These are phyloP conservation scores for Yarrowia hollandica DNA, from an alignment of 805 yeast species.

Conservation along the genomic window DNA sequence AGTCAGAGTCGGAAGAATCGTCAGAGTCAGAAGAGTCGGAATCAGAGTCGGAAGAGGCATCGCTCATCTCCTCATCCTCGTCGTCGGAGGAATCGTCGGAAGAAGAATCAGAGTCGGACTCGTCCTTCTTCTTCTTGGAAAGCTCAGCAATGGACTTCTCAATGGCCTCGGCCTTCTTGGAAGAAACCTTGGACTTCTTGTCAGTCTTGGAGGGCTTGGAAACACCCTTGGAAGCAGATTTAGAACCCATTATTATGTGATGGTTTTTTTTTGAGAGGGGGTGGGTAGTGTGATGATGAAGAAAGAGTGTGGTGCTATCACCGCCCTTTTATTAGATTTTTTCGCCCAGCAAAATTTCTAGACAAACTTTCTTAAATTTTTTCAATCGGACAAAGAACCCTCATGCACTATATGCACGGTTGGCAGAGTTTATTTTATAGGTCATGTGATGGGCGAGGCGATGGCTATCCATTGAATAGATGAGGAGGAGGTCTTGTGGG, in stretches of 20 bases:
- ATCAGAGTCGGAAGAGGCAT: slow-evolving; percentile 39
- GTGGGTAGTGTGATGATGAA: slow-evolving; percentile 1
- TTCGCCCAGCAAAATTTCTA: slow-evolving; percentile 5
- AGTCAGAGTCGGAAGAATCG: slow-evolving; percentile 29
- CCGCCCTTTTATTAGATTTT: slow-evolving; percentile 21
- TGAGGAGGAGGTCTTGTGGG: background rate
- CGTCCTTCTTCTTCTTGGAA: slow-evolving; percentile 33
- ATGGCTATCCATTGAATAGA: too few relatives aligned
- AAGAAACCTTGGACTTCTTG: slow-evolving; percentile 29
- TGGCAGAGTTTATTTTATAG: background rate
- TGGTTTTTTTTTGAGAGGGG: background rate
- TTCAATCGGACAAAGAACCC: slow-evolving; percentile 24
- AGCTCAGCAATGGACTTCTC: slow-evolving; percentile 26
- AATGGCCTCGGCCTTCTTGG: slow-evolving; percentile 28
- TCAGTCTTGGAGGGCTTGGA: slow-evolving; percentile 30
- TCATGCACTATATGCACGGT: slow-evolving; percentile 7
- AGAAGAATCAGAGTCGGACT: slow-evolving; percentile 39
- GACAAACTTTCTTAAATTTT: slow-evolving; percentile 22
- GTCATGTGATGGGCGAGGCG: slow-evolving; percentile 19
- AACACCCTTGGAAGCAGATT: slow-evolving; percentile 28
- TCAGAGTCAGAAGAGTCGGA: slow-evolving; percentile 38
- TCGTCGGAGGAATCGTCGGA: slow-evolving; percentile 31
- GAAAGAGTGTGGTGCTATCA: background rate
- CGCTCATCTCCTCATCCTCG: slow-evolving; percentile 40
- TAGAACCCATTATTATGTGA: slow-evolving; percentile 29